Conservation (phyloP, 257 asterid species). For the Eustoma russellianum region DNA sequence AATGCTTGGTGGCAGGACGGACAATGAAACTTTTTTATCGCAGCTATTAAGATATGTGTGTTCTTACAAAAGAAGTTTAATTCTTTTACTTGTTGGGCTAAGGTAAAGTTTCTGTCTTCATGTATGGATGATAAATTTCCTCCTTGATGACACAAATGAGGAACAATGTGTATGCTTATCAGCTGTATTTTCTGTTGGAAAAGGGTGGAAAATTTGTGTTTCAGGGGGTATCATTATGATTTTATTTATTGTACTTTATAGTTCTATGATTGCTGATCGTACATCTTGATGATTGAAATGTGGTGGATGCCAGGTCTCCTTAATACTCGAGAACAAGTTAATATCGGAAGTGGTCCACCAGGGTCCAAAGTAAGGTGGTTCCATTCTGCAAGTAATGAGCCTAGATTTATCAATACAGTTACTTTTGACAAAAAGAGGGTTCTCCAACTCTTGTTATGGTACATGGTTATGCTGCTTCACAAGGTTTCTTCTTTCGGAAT, state of each 20-base stretch:
- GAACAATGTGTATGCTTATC: no score
- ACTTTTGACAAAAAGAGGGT: slow-evolving; percentile 76
- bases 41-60: no score
- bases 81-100: not conserved
- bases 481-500: slow-evolving; percentile 94
- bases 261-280: not conserved
- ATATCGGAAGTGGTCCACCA: slow-evolving; percentile 89
- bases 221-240: not conserved
- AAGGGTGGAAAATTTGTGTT: not conserved
- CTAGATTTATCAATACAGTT: slow-evolving; percentile 82
- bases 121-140: not conserved
- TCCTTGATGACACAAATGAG: no score
- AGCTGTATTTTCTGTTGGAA: no score
- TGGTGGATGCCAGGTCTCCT: slow-evolving; percentile 55
- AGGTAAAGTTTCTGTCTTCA: not conserved
- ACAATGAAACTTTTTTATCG: no score
- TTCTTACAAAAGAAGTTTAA: not conserved
- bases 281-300: not conserved
- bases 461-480: slow-evolving; percentile 96
- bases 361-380: slow-evolving; percentile 91
- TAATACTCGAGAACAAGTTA: slow-evolving; percentile 59
- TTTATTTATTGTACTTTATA: no score
- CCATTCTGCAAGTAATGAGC: slow-evolving; percentile 70
- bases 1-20: not conserved
- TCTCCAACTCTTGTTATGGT: slow-evolving; percentile 96